Evolutionary conservation across 75 land plant genomes (phyloP).

Genomic region (Sequoia sempervirens): DNA sequence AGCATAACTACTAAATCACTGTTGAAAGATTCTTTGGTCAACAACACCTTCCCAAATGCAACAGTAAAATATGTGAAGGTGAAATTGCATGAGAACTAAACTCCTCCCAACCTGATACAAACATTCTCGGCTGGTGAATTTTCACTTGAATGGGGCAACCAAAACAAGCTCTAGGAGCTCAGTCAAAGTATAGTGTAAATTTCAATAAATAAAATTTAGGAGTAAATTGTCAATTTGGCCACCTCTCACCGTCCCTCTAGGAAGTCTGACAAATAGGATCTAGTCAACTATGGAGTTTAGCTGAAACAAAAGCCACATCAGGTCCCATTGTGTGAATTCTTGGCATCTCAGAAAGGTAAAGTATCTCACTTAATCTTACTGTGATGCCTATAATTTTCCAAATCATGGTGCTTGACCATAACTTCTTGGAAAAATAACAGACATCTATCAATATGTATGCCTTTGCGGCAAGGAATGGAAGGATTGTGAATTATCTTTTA

Average conservation of each 20-base stretch:
- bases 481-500: no score
- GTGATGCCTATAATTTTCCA: no score
- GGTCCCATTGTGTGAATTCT: not conserved
- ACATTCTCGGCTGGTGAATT: not conserved
- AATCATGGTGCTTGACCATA: not conserved
- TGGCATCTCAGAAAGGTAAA: not conserved
- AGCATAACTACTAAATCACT: not conserved
- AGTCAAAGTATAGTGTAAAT: not conserved
- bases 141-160: not conserved
- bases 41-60: not conserved
- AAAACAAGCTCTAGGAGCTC: not conserved
- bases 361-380: not conserved
- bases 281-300: not conserved
- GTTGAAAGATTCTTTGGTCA: not conserved
- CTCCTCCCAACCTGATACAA: not conserved
- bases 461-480: not conserved
- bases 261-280: not conserved
- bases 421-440: not conserved
- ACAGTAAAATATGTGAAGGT: not conserved
- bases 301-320: not conserved
- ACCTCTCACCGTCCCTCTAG: not conserved
- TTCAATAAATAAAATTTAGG: not conserved
- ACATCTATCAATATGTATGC: not conserved
- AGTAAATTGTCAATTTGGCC: not conserved
- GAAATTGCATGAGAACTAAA: not conserved